Evolutionary conservation across 495 filamentous ascomycete species (phyloP), one percentile per base, ranked within the genome.

Genomic region (Daldinia childiae): DNA sequence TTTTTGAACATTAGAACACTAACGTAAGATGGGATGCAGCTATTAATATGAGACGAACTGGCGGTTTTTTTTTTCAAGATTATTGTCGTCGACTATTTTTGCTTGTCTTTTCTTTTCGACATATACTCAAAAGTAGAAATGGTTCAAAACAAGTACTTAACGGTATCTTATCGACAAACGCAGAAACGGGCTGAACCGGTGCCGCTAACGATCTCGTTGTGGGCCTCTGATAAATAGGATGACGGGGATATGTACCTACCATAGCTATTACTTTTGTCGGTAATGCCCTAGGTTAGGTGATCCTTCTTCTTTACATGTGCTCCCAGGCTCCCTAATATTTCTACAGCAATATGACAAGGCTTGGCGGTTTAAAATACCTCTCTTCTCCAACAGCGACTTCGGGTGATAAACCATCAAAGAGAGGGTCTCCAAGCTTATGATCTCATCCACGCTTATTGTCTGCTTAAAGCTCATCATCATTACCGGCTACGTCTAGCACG

Each of bases 161-260:
- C 51, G 19, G 27, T 68, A 62, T 51, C 59, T 69, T 69, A 69
- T 69, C 66, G 59, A 58, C 52, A 69, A 63, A 57, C 39, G 54
- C 24, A 41, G 5, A 24, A 61, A 60, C 59, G 61, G 43, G 45
- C 43, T 69, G 54, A 29, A 64, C 67, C 60, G 45, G 60, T 60
- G 50, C 17, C 38, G 45, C 61, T 27, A 69, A 64, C 32, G 9
- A 26, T 69, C 66, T 64, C 60, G 30, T 64, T 64, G 67, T 69
- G 67, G 67, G 45, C 54, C 66, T 30, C 59, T 64, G 66, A 69
- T 52, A 63, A 63, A 69, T 63, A 69, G 19, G 52, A 63, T 69
- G 66, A 69, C 60, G 54, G 43, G 41, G 30, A 52, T 17, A n/a
- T n/a, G n/a, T n/a, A n/a, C n/a, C n/a, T n/a, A n/a, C n/a, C n/a